Base-by-base conservation (phyloP, 306 rosid genomes). In the Amphicarpaea edgeworthii region DNA sequence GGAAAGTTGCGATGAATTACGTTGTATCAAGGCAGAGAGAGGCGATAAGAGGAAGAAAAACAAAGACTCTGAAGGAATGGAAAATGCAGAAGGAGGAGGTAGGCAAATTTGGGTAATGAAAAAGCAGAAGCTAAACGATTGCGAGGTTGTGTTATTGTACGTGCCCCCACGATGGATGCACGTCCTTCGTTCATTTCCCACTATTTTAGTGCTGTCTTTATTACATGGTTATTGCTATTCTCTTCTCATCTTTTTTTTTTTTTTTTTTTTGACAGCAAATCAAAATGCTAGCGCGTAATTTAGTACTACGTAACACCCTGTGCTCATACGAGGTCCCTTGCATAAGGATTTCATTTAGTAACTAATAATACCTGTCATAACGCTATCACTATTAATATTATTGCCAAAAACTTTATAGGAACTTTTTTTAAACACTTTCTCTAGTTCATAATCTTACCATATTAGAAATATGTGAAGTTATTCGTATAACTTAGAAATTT, bases 141-240 rank as follows among this genome's bases (percentile, higher is more conserved):
- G 41, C 54, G 54, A 62, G 60, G 60, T 70, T 54, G 66, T 53
- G 51, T 19, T 38, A 50, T 28, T 34, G 53, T 76, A 63, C 79
- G 79, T 70, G 79, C 77, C 53, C 49, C 59, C 80, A 80, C 75
- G 75, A 69, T 69, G 77, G 81, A 69, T 15, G 66, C 81, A 70
- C 70, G 69, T 76, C 62, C 69, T 75, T 81, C 81, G 62, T 65
- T 61, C 76, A 8, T 75, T 51, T 1, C 50, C 59, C 17, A 0
- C 85, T 75, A 81, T 81, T 75, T 75, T 79, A 30, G 43, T 16
- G 66, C 7, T 38, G 1, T 32, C 47, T 75, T 51, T 3, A 14
- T 72, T 21, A 20, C 14, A 7, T 21, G n/a, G 23, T 21, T 47
- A 12, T 47, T 55, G 8, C 55, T 68, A 46, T 68, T 68, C 72